A percentile compares a stretch with the other conserved stretches of the same genome.
These are phyloP conservation scores for Phytophthora capsici DNA, from an alignment of 352 stramenopile genomes.

Conservation along the genomic window DNA sequence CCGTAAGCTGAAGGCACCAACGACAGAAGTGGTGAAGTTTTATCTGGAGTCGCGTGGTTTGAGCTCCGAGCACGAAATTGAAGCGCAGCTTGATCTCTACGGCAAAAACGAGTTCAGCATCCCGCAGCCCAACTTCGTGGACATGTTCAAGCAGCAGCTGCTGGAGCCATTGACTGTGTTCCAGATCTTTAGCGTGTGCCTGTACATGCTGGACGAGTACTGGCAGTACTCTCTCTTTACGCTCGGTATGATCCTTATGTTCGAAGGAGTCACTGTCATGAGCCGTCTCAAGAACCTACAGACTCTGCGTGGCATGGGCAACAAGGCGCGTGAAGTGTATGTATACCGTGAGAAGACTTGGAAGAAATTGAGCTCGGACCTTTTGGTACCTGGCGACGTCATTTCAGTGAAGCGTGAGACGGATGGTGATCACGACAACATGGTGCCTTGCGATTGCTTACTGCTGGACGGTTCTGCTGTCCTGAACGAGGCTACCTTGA, in stretches of 20 bases:
- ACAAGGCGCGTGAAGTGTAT: constrained; percentile 84
- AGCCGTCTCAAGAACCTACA: constrained; percentile 96
- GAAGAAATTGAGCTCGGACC: constrained; percentile 81
- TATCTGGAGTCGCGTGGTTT: constrained; percentile 69
- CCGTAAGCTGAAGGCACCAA: constrained; percentile 77
- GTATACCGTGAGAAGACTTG: constrained; percentile 93
- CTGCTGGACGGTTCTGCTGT: constrained; percentile 95
- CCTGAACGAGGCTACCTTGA: constrained; percentile 99
- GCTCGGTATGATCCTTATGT: constrained; percentile 97
- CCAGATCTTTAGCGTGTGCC: constrained; percentile 98
- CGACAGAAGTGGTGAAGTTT: constrained; percentile 61
- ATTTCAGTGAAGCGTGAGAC: constrained; percentile 93
- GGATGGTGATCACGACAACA: constrained; percentile 78
- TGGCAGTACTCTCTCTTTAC: constrained; percentile 99
- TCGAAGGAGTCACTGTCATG: constrained; percentile 96
- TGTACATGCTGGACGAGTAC: constrained; percentile 99
- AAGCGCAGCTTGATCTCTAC: constrained; percentile 66
- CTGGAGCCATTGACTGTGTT: constrained; percentile 99
- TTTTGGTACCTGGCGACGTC: constrained; percentile 93
- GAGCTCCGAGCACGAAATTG: constrained; percentile 46
- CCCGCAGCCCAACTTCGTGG: constrained; percentile 94
- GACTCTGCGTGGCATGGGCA: constrained; percentile 95
- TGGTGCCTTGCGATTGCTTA: constrained; percentile 96
- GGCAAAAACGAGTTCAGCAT: constrained; percentile 96
- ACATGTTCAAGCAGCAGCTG: constrained; percentile 97